Evolutionary conservation across 768 basidiomycete genomes (phyloP).

Genomic region (Hirschioporus abietinus): DNA sequence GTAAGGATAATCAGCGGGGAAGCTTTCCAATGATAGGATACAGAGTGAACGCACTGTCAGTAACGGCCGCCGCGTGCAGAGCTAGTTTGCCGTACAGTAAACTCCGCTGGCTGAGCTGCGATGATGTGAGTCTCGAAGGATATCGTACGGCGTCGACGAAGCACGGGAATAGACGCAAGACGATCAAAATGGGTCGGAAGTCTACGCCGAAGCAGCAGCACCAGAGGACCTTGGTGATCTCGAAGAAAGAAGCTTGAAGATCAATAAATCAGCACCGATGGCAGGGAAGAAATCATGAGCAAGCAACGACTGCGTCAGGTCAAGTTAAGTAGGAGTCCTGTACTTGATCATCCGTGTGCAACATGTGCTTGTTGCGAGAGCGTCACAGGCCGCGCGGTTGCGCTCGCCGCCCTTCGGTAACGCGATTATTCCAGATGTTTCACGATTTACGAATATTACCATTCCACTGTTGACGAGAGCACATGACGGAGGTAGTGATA

Average conservation of each 20-base stretch:
- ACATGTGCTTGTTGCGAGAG: neutral
- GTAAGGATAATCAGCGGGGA: neutral
- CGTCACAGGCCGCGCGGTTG: neutral
- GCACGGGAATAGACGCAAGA: too few species aligned
- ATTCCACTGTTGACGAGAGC: neutral
- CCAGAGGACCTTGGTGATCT: neutral
- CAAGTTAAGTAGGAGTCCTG: neutral
- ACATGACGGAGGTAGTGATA: neutral
- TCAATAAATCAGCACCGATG: neutral
- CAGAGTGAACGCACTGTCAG: neutral
- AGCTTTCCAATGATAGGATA: neutral
- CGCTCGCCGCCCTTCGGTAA: neutral
- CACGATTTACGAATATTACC: neutral
- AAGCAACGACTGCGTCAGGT: neutral
- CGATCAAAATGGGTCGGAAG: neutral
- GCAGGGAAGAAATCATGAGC: neutral
- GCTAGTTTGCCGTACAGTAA: neutral
- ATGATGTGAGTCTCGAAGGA: too few species aligned
- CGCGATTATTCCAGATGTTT: neutral
- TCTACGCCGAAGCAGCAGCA: neutral
- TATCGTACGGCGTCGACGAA: neutral
- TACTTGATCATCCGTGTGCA: neutral
- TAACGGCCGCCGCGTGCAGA: neutral
- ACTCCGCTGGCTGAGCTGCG: neutral
- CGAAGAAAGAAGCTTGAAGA: neutral